These are phyloP conservation scores for Penicillium atrosanguineum DNA, from an alignment of 495 filamentous ascomycete genomes.

Conservation along the genomic window DNA sequence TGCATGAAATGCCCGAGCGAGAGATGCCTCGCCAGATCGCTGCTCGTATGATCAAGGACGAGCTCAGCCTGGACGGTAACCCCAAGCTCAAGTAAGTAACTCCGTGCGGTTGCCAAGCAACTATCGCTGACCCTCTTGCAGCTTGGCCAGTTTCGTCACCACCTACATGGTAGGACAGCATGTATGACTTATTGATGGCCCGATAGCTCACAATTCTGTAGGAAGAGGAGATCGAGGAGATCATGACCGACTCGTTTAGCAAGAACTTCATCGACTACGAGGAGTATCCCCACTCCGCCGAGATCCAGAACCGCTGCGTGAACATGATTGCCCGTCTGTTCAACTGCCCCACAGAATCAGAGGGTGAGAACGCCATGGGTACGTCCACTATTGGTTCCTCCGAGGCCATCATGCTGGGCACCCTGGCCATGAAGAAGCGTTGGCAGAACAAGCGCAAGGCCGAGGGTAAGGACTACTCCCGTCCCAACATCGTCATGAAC, in stretches of 20 bases:
- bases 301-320: constrained; percentile 90
- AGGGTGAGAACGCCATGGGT: constrained; percentile 62
- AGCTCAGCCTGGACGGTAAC: constrained; percentile 85
- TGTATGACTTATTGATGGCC: background rate
- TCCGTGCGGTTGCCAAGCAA: background rate
- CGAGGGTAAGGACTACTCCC: constrained; percentile 68
- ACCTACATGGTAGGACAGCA: constrained; percentile 24
- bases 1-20: constrained; percentile 39
- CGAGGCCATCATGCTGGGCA: constrained; percentile 87
- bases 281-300: constrained; percentile 83
- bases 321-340: constrained; percentile 91
- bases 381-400: constrained; percentile 84
- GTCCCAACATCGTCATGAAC: constrained; percentile 89
- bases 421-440: constrained; percentile 91
- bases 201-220: constrained; percentile 18
- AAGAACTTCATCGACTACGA: constrained; percentile 97
- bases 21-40: constrained; percentile 90
- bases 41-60: constrained; percentile 93
- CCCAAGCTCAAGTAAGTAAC: constrained; percentile 73
- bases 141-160: constrained; percentile 28
- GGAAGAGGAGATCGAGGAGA: constrained; percentile 87
- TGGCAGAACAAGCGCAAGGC: constrained; percentile 84
- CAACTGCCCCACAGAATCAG: constrained; percentile 59
- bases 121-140: constrained; percentile 6
- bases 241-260: constrained; percentile 83